Evolutionary conservation across 768 basidiomycete genomes (phyloP).

Genomic region (Calvatia gigantea): DNA sequence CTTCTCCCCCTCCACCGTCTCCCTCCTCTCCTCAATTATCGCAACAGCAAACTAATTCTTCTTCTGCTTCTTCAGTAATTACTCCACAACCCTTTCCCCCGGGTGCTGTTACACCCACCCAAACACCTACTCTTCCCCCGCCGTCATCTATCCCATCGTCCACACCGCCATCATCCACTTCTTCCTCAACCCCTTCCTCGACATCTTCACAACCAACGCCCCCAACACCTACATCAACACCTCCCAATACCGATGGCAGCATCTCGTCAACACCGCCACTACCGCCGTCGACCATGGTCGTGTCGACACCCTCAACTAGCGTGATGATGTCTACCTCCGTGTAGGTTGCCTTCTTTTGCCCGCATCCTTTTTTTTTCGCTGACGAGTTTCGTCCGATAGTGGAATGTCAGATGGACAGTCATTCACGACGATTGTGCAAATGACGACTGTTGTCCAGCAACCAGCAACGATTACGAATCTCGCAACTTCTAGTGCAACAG

Average conservation of each 20-base stretch:
- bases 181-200: not conserved
- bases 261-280: not conserved
- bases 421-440: constrained; percentile 22
- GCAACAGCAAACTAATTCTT: not conserved
- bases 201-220: not conserved
- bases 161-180: not conserved
- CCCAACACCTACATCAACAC: not conserved
- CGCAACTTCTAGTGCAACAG: not conserved
- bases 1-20: not conserved
- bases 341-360: not conserved
- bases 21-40: not conserved
- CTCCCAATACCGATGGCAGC: not conserved
- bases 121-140: not conserved
- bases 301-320: no score
- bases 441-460: constrained; percentile 24
- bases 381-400: not conserved
- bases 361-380: not conserved
- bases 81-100: not conserved
- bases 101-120: not conserved
- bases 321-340: not conserved
- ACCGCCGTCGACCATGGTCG: not conserved
- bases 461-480: constrained; percentile 18
- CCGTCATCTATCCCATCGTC: not conserved
- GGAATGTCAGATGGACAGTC: constrained; percentile 24
- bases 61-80: not conserved